Evolutionary conservation across 75 land plant species (phyloP).

Genomic region (Cryptomeria japonica): DNA sequence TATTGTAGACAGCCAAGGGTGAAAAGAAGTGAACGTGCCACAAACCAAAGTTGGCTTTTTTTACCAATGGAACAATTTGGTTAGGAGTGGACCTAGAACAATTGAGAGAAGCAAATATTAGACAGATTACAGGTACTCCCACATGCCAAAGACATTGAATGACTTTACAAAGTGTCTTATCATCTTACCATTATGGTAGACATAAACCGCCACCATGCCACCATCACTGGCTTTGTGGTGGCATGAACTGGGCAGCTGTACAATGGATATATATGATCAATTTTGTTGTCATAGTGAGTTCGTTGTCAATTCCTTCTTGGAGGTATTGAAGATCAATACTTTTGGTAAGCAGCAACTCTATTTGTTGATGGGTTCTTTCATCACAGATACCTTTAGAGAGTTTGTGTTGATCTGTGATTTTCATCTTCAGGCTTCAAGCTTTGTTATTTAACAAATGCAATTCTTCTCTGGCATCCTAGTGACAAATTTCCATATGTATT

Average conservation of each 20-base stretch:
- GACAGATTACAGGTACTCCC: not conserved
- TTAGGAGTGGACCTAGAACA: no score
- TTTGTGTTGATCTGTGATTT: not conserved
- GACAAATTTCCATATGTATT: not conserved
- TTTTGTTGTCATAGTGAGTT: not conserved
- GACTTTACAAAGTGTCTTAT: not conserved
- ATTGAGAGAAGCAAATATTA: not conserved
- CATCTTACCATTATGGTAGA: not conserved
- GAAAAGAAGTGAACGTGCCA: no score
- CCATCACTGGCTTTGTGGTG: not conserved
- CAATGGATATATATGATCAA: not conserved
- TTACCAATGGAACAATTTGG: no score
- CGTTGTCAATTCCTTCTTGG: not conserved
- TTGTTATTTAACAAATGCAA: not conserved
- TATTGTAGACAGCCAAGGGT: no score
- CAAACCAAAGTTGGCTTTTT: no score
- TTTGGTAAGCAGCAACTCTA: not conserved
- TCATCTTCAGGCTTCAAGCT: not conserved
- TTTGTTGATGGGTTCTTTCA: not conserved
- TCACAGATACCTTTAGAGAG: not conserved
- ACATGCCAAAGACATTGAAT: not conserved
- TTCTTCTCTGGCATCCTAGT: not conserved
- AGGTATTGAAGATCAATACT: no score
- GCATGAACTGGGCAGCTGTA: not conserved
- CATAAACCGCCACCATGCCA: not conserved